phyloP scores from a whole-genome alignment of 1,284 basidiomycete species.

The Gymnopus androsaceus region DNA sequence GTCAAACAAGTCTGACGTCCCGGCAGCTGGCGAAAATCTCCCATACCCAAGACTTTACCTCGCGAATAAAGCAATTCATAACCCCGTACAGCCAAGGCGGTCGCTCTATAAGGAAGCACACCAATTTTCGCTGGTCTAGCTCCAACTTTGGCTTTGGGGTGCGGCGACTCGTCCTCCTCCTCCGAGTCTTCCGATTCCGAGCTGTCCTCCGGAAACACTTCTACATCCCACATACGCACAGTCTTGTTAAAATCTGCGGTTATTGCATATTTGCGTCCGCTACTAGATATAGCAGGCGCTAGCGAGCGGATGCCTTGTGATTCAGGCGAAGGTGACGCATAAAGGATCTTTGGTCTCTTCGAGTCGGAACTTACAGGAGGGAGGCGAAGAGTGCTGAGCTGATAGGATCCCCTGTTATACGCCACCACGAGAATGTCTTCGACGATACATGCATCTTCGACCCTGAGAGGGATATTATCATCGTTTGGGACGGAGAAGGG shows the following conservation, averaged over 20 bases:
- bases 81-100: neutral
- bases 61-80: neutral
- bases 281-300: too few species aligned
- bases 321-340: too few species aligned
- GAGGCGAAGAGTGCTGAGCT: neutral
- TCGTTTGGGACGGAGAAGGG: neutral
- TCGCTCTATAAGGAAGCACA: neutral
- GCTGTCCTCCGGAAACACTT: too few species aligned
- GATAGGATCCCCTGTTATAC: neutral
- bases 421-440: neutral
- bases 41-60: neutral
- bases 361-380: neutral
- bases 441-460: neutral
- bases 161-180: neutral
- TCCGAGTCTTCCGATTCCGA: neutral
- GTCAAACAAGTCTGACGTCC: neutral
- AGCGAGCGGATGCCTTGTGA: too few species aligned
- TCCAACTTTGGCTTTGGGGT: neutral
- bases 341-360: neutral
- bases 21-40: neutral
- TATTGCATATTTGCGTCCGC: too few species aligned
- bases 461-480: neutral
- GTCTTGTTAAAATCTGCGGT: too few species aligned
- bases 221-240: too few species aligned
- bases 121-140: neutral